Conservation (phyloP, 495 filamentous ascomycete species). For the Penicillium steckii region DNA sequence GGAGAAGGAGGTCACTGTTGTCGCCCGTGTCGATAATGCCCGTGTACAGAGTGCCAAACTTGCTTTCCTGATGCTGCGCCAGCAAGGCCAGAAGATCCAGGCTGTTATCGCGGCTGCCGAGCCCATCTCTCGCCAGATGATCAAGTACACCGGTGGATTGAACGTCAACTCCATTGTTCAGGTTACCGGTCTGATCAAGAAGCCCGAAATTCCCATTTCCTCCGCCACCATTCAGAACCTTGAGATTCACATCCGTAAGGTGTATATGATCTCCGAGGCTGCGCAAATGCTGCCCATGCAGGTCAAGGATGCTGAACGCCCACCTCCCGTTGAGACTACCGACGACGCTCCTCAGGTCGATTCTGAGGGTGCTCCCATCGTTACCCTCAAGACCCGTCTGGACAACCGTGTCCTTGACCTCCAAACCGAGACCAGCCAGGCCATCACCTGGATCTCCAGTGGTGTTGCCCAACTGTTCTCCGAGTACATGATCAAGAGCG, state of each 20-base stretch:
- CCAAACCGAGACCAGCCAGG: conserved; percentile 81
- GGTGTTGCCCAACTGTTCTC: conserved; percentile 79
- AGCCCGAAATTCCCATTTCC: conserved; percentile 72
- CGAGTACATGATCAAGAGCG: conserved; percentile 69
- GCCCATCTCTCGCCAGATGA: conserved; percentile 69
- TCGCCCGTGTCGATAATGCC: conserved; percentile 83
- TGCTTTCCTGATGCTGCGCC: conserved; percentile 84
- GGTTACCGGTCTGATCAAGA: conserved; percentile 72
- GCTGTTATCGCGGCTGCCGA: conserved; percentile 63
- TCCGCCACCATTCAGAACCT: conserved; percentile 72
- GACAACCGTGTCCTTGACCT: conserved; percentile 91
- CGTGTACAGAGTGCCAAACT: conserved; percentile 88
- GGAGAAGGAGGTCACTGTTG: conserved; percentile 74
- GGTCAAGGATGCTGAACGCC: conserved; percentile 59
- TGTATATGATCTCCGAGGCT: conserved; percentile 71
- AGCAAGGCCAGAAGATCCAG: conserved; percentile 80
- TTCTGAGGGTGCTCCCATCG: conserved; percentile 56
- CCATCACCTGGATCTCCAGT: conserved; percentile 79
- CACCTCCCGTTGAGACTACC: conserved; percentile 43
- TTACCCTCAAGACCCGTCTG: conserved; percentile 73
- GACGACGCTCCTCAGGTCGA: conserved; percentile 47
- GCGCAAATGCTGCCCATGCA: conserved; percentile 69
- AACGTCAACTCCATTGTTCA: conserved; percentile 78
- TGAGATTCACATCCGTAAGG: conserved; percentile 76
- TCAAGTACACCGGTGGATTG: conserved; percentile 80